Base-by-base conservation (phyloP, 805 yeast genomes). In the Ogataea saltuana region DNA sequence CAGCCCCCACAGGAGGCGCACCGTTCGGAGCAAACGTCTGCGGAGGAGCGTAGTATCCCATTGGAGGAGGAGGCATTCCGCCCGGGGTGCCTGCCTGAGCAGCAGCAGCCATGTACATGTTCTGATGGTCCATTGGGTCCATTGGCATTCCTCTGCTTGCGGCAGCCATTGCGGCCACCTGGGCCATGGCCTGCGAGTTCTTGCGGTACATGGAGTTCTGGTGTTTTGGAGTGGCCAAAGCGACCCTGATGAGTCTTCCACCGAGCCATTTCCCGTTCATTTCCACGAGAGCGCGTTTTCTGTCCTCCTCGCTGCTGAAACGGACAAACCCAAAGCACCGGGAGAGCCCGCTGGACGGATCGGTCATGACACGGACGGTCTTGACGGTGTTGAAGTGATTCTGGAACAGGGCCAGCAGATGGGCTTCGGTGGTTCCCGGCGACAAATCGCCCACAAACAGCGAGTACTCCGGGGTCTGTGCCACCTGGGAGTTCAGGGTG, bases 311-410 rank as follows among this genome's bases (percentile, higher is more conserved):
- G 51, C 78, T 79, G 17, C 84, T 76, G 59, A 85, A 85, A 48
- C 95, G 68, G 20, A 85, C 89, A 64, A 85, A 85, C 0, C 93
- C 93, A 64, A 85, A 85, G 55, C 93, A 83, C 51, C 91, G 70
- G 2, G 88, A 81, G 21, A 83, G 76, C 0, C 90, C 90, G 11
- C 85, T 75, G 5, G 85, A 75, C 2, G 93, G 93, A 58, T 85
- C 91, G 0, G 93, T 85, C 91, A 85, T 85, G 9, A 85, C 91
- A 46, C 93, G 69, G 6, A 85, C 93, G 2, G 93, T 85, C 54
- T 83, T 84, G 29, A 85, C 83, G 7, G 87, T 76, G 39, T 69
- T 68, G 64, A 76, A 85, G 44, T 74, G 73, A 32, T 78, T 75
- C 60, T 85, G 91, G 61, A 85, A 85, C 39, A 85, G 69, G 18